phyloP scores from a whole-genome alignment of 192 early-diverging fungal genomes.

The Coemansia sp. region DNA sequence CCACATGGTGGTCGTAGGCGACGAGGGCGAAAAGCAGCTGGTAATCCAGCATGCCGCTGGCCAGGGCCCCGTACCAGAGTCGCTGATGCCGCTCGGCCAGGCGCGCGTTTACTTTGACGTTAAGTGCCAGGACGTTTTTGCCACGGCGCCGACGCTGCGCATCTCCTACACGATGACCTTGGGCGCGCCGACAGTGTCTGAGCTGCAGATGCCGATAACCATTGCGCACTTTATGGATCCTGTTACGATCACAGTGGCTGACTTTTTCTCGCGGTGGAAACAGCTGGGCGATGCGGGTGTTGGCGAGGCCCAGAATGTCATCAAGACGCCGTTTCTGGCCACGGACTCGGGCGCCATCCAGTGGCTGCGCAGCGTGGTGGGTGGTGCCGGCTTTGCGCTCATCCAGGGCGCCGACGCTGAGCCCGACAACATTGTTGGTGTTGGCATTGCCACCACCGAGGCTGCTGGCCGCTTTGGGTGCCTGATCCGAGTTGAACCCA shows the following conservation, averaged over 20 bases:
- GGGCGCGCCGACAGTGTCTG: constrained; percentile 48
- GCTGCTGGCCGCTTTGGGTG: constrained; percentile 83
- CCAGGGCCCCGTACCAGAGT: constrained; percentile 62
- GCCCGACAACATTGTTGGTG: constrained; percentile 83
- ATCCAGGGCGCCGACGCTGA: constrained; percentile 85
- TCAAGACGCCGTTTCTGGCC: constrained; percentile 31
- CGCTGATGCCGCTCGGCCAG: constrained; percentile 67
- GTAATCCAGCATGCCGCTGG: constrained; percentile 58
- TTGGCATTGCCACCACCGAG: constrained; percentile 78
- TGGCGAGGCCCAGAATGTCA: constrained; percentile 68
- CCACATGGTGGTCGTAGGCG: constrained; percentile 54
- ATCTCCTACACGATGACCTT: constrained; percentile 64
- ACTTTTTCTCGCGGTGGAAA: constrained; percentile 92
- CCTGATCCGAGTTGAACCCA: constrained; percentile 85
- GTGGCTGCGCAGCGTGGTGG: constrained; percentile 57
- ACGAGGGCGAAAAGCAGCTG: constrained; percentile 37
- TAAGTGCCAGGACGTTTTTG: constrained; percentile 64
- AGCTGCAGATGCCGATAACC: constrained; percentile 75
- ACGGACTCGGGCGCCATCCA: constrained; percentile 50
- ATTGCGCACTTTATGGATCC: constrained; percentile 86
- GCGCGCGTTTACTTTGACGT: constrained; percentile 67
- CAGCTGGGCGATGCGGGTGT: constrained; percentile 84
- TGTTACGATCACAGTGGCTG: constrained; percentile 65
- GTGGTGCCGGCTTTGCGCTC: constrained; percentile 70
- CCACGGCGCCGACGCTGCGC: constrained; percentile 60